These are phyloP conservation scores for Nematodospora anomalae DNA, from an alignment of 1,139 yeast genomes.

Conservation along the genomic window DNA sequence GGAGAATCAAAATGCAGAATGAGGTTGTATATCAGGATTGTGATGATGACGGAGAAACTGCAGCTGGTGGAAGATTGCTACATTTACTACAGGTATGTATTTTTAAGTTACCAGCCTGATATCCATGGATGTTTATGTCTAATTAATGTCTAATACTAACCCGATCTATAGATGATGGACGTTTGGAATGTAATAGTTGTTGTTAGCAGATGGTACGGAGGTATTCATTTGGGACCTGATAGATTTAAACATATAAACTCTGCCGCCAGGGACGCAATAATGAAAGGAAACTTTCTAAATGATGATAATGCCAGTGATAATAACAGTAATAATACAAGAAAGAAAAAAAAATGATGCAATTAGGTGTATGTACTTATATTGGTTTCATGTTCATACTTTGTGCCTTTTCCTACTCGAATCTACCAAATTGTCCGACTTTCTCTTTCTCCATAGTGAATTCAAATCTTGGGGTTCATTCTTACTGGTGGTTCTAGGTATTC, in stretches of 20 bases:
- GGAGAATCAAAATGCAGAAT: constrained; percentile 62
- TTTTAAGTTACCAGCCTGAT: background rate
- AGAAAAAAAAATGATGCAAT: constrained; percentile 20
- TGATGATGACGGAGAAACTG: constrained; percentile 97
- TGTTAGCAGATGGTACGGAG: constrained; percentile 94
- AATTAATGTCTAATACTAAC: constrained; percentile 23
- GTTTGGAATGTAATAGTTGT: constrained; percentile 85
- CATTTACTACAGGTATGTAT: constrained; percentile 67
- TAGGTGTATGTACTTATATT: no score
- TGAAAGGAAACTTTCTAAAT: constrained; percentile 54
- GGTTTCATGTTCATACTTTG: no score
- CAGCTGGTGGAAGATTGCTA: constrained; percentile 87
- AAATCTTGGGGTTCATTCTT: constrained; percentile 14
- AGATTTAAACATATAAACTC: constrained; percentile 91
- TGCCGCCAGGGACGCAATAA: constrained; percentile 80
- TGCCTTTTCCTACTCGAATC: constrained; percentile 15
- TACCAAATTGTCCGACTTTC: constrained; percentile 16
- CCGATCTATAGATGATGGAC: constrained; percentile 55
- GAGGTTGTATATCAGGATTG: constrained; percentile 73
- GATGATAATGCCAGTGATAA: constrained; percentile 8
- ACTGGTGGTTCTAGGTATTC: background rate
- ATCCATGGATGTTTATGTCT: background rate
- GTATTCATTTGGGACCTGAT: constrained; percentile 88
- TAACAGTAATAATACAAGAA: constrained; percentile 15
- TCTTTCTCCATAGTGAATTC: constrained; percentile 32